Evolutionary conservation across 768 basidiomycete genomes (phyloP).

Genomic region (Mycena floridula): DNA sequence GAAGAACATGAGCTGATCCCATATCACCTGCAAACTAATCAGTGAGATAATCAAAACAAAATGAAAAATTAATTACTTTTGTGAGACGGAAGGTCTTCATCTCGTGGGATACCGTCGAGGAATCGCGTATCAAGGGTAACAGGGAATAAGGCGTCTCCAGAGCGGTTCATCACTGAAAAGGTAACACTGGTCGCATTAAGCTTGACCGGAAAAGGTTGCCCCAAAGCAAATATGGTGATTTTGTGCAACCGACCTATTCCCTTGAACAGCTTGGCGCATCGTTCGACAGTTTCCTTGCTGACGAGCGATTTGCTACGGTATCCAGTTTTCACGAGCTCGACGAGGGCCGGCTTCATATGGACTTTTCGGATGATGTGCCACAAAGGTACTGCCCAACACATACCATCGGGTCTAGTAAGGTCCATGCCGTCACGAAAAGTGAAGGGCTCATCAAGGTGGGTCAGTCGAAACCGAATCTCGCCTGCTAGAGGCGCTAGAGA

Average conservation of each 20-base stretch:
- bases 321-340: neutral
- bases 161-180: neutral
- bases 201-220: neutral
- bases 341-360: neutral
- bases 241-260: neutral
- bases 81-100: too few species aligned
- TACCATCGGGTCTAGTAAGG: neutral
- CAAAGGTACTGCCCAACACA: neutral
- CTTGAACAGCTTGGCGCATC: neutral
- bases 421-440: neutral
- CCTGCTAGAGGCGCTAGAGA: neutral
- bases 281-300: neutral
- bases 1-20: too few species aligned
- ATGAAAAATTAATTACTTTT: too few species aligned
- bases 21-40: too few species aligned
- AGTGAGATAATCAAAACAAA: too few species aligned
- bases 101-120: too few species aligned
- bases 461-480: neutral
- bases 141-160: too few species aligned
- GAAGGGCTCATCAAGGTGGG: neutral
- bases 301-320: neutral
- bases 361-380: neutral
- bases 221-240: neutral
- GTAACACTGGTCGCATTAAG: neutral
- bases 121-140: too few species aligned